Conservation (phyloP, 768 basidiomycete genomes). For the Russula brevipes region DNA sequence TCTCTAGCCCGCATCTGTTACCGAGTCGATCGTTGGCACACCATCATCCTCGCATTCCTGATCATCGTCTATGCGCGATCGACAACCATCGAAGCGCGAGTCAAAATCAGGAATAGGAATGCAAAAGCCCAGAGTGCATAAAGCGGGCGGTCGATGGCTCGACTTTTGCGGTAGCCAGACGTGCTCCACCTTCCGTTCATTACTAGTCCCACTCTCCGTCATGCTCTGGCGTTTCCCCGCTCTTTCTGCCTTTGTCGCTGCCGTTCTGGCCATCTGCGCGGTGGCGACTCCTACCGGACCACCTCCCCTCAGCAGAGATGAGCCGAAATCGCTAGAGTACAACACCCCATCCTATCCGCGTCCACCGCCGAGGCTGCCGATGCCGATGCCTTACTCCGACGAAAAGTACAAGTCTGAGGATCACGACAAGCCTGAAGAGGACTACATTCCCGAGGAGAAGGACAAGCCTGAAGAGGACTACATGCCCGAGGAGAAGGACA, state of each 20-base stretch:
- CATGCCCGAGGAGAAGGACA: too few species aligned
- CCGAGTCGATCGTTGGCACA: too few species aligned
- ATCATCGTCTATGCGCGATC: too few species aligned
- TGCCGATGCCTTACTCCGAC: neutral
- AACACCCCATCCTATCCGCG: neutral
- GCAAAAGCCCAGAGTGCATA: constrained; percentile 3
- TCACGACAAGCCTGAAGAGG: too few species aligned
- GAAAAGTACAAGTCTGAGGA: neutral
- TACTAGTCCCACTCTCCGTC: constrained; percentile 6
- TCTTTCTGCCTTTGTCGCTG: constrained; percentile 5
- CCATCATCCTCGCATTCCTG: too few species aligned
- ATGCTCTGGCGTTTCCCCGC: constrained; percentile 8
- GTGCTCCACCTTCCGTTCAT: constrained; percentile 16
- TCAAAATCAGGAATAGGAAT: constrained; percentile 12
- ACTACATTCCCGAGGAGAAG: too few species aligned
- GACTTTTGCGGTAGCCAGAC: neutral
- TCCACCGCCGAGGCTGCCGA: neutral
- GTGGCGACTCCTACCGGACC: constrained; percentile 7
- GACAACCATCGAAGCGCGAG: too few species aligned
- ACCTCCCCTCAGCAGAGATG: neutral
- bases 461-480: too few species aligned
- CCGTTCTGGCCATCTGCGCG: neutral
- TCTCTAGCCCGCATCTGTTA: too few species aligned
- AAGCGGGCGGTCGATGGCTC: neutral
- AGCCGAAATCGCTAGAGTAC: neutral